Evolutionary conservation across 2,329 filamentous ascomycete species (phyloP).

Genomic region (Alternaria burnsii): DNA sequence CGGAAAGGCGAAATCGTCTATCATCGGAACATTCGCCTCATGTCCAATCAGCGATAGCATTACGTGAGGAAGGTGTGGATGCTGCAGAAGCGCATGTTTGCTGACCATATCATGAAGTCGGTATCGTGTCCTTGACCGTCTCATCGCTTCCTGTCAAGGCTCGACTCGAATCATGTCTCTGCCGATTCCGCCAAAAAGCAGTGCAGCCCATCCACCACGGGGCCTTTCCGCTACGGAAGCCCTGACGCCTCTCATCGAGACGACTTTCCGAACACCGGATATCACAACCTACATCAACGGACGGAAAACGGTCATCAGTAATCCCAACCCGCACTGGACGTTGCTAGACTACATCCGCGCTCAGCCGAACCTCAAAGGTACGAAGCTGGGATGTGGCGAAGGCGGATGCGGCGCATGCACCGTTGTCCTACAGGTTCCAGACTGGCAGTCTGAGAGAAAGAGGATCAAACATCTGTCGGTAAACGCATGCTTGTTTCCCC

Average conservation of each 20-base stretch:
- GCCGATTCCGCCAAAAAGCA: conserved; percentile 40
- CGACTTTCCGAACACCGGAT: conserved; percentile 76
- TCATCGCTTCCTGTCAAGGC: background rate
- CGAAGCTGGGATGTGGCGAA: conserved; percentile 94
- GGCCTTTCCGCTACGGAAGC: conserved; percentile 48
- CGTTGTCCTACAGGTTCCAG: conserved; percentile 63
- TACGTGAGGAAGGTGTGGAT: conserved; percentile 29
- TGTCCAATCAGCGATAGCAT: conserved; percentile 33
- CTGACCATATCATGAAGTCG: conserved; percentile 9
- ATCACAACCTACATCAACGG: conserved; percentile 92
- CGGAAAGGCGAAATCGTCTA: conserved; percentile 7
- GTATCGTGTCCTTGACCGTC: background rate
- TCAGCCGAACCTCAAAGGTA: conserved; percentile 86
- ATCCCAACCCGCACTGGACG: conserved; percentile 88
- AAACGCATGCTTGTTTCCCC: conserved; percentile 90
- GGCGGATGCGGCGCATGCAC: conserved; percentile 96
- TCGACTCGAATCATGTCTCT: conserved; percentile 35
- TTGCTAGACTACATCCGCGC: conserved; percentile 88
- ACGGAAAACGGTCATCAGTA: conserved; percentile 80
- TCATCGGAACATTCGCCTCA: conserved; percentile 7
- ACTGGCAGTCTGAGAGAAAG: conserved; percentile 77
- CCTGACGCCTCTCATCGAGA: conserved; percentile 72
- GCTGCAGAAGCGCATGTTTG: conserved; percentile 14
- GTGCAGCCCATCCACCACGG: conserved; percentile 38
- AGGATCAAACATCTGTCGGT: conserved; percentile 93